Base-by-base conservation (phyloP, 106 monocot species). In the Ottelia alismoides region DNA sequence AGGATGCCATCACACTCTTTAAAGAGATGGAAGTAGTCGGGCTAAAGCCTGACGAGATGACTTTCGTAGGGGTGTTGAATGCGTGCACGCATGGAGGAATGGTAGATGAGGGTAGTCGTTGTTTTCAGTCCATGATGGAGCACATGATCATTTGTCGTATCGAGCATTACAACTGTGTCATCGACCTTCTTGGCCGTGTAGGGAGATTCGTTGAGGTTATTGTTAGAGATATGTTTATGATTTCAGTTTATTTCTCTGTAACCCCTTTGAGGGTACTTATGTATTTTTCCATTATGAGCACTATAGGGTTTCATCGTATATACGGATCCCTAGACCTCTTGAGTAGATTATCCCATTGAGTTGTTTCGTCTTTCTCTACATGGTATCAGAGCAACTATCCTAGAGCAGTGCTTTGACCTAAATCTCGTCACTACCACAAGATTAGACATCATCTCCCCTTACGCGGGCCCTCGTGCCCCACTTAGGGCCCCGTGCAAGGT, bases 51-150 rank as follows among this genome's bases (percentile, higher is more conserved):
- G 96, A 98, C 66, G 82, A 45, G 30, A 74, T 98, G 12, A 98
- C 96, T 1, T 98, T 85, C 32, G 96, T 98, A 23, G 96, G 89
- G 12, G 58, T 98, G 55, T 29, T 98, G 52, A 90, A 82, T 77
- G 96, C 89, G 1, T 98, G 89, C 57, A 73, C 79, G 1, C 96
- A 98, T 65, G 85, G 71, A 10, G 96, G 96, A 17, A 65, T 79
- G 63, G 77, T 90, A 17, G 78, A 89, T 32, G 79, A 79, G 35
- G 96, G 96, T 2, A 55, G 78, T 11, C 19, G 22, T 12, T 85
- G 82, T 61, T 90, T 85, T 27, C 30, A 77, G 20, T 60, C 66
- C 47, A 89, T 90, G 82, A 63, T 25, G 6, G 64, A 70, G 26
- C 79, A 82, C 22, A 30, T 57, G 18, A 72, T 96, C 32, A 64